Evolutionary conservation across 441 rosid species (phyloP).

Genomic region (Pelargonium fulgidum): DNA sequence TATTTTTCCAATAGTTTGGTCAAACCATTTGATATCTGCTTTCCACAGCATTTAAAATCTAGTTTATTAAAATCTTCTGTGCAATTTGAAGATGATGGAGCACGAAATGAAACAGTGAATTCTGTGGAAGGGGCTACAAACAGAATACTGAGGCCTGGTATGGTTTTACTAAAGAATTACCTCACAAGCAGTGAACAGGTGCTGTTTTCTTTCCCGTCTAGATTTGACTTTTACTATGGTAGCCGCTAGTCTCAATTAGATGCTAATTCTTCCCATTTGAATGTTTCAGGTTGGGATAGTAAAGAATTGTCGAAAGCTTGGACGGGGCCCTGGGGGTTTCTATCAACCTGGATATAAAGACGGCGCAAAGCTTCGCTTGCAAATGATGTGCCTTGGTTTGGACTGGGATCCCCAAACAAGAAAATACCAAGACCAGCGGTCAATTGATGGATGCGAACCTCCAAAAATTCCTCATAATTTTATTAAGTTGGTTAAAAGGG

Average conservation of each 20-base stretch:
- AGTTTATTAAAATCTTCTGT: background rate
- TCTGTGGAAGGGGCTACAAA: background rate
- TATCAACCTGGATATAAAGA: conserved; percentile 34
- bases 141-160: conserved; percentile 43
- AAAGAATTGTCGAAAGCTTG: conserved; percentile 31
- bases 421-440: conserved; percentile 21
- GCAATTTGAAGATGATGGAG: background rate
- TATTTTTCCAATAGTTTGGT: background rate
- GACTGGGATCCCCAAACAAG: conserved; percentile 37
- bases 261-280: background rate
- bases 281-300: conserved; percentile 33
- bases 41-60: conserved; percentile 4
- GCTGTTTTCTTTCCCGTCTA: background rate
- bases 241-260: too few relatives aligned
- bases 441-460: conserved; percentile 18
- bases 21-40: conserved; percentile 39
- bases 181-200: conserved; percentile 37
- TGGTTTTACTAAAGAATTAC: conserved; percentile 45
- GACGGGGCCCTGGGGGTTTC: conserved; percentile 31
- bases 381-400: conserved; percentile 43
- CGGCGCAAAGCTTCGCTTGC: conserved; percentile 34
- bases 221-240: background rate
- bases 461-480: conserved; percentile 31
- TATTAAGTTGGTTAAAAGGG: conserved; percentile 25
- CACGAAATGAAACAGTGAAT: background rate